A percentile compares a stretch with the other conserved stretches of the same genome.
Evolutionary conservation across 495 filamentous ascomycete species (phyloP).

Genomic region (Pseudomonodictys pantanalensis): DNA sequence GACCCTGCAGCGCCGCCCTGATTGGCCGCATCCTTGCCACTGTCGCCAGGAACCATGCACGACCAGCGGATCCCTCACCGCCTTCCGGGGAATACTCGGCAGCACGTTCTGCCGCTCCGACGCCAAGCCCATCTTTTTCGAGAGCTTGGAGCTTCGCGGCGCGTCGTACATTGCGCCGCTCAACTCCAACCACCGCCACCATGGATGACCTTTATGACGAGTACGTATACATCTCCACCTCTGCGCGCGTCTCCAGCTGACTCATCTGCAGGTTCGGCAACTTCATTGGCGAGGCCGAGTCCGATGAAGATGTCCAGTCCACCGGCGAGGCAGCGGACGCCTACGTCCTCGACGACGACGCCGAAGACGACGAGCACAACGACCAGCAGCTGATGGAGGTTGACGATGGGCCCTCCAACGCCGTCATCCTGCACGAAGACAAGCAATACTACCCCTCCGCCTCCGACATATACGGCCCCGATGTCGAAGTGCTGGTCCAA

Average conservation of each 20-base stretch:
- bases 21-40: not conserved
- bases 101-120: slow-evolving; percentile 2
- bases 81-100: not conserved
- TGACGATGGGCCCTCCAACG: slow-evolving; percentile 95
- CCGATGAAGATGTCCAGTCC: slow-evolving; percentile 74
- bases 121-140: slow-evolving; percentile 21
- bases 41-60: not conserved
- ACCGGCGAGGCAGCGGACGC: slow-evolving; percentile 66
- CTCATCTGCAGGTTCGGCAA: slow-evolving; percentile 76
- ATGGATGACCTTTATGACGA: slow-evolving; percentile 49
- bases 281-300: slow-evolving; percentile 90
- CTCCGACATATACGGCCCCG: slow-evolving; percentile 87
- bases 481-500: slow-evolving; percentile 92
- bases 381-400: slow-evolving; percentile 92
- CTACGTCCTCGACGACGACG: slow-evolving; percentile 77
- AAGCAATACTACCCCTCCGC: slow-evolving; percentile 99
- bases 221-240: slow-evolving; percentile 9
- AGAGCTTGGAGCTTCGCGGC: slow-evolving; percentile 18
- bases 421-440: slow-evolving; percentile 94
- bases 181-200: slow-evolving; percentile 6
- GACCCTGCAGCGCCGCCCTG: too few relatives aligned
- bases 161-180: not conserved
- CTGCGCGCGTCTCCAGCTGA: slow-evolving; percentile 14
- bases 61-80: not conserved
- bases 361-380: slow-evolving; percentile 54